Conservation (phyloP, 495 filamentous ascomycete species). For the Tuber umbilicatum region DNA sequence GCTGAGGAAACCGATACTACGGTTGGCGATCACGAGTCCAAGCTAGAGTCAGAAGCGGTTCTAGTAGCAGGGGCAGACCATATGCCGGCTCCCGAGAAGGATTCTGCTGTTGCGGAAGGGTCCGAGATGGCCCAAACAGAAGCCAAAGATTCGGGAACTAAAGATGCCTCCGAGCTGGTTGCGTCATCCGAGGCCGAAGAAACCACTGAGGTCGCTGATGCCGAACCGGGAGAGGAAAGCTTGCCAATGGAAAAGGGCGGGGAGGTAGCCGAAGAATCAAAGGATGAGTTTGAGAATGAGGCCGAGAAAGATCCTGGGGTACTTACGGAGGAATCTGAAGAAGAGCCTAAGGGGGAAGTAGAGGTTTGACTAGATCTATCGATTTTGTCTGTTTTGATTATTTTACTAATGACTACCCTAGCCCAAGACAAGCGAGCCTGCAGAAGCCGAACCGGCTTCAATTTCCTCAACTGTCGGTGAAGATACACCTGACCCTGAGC, state of each 20-base stretch:
- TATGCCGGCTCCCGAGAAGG: neutral
- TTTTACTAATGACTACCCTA: slow-evolving; percentile 13
- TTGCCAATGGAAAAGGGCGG: neutral
- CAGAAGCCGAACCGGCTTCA: neutral
- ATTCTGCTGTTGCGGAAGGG: slow-evolving; percentile 2
- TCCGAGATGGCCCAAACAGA: slow-evolving; percentile 32
- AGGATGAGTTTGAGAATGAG: slow-evolving; percentile 27
- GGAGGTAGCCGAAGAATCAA: neutral
- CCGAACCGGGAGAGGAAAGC: slow-evolving; percentile 3
- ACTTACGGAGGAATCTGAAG: neutral
- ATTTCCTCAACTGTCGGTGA: neutral
- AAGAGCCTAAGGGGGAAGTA: neutral
- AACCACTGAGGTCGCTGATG: neutral
- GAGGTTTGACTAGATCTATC: neutral
- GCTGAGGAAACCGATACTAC: slow-evolving; percentile 8
- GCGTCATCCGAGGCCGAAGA: slow-evolving; percentile 29
- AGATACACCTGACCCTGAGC: neutral
- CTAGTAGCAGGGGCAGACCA: neutral
- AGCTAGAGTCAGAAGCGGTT: neutral
- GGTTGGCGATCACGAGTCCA: neutral
- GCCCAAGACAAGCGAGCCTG: neutral
- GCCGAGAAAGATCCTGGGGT: slow-evolving; percentile 18
- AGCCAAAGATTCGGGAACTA: slow-evolving; percentile 44
- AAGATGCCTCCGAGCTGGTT: slow-evolving; percentile 44
- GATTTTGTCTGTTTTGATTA: neutral